These are phyloP conservation scores for Porphyra umbilicalis DNA, from an alignment of 31 red algal genomes.

Conservation along the genomic window DNA sequence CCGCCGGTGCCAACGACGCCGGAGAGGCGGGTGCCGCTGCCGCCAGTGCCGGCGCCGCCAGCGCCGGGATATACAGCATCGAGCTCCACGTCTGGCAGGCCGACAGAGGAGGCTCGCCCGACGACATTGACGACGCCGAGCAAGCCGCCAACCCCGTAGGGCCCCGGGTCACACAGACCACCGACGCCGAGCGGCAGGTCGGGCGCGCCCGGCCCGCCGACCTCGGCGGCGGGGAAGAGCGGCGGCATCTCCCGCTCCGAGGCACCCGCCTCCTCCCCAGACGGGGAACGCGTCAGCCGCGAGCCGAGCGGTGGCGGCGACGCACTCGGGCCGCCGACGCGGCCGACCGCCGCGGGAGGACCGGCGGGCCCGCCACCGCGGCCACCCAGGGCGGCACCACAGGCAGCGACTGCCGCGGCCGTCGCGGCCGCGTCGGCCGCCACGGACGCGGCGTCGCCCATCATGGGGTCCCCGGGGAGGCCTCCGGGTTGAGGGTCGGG, in stretches of 20 bases:
- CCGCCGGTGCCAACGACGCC: background rate
- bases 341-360: too few species aligned
- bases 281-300: background rate
- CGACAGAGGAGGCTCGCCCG: background rate
- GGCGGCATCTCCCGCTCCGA: background rate
- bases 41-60: background rate
- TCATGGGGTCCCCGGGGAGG: background rate
- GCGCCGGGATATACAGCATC: background rate
- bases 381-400: background rate
- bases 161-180: background rate
- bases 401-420: background rate
- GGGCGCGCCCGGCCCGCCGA: background rate
- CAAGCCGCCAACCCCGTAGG: background rate
- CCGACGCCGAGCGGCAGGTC: background rate
- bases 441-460: background rate
- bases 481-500: background rate
- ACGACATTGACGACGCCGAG: background rate
- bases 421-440: background rate
- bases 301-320: background rate
- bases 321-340: background rate
- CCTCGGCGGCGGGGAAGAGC: background rate
- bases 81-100: background rate
- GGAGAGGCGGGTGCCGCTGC: background rate
- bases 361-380: background rate
- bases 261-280: background rate